These are phyloP conservation scores for Claviceps fusiformis DNA, from an alignment of 2,329 filamentous ascomycete species.

Conservation along the genomic window DNA sequence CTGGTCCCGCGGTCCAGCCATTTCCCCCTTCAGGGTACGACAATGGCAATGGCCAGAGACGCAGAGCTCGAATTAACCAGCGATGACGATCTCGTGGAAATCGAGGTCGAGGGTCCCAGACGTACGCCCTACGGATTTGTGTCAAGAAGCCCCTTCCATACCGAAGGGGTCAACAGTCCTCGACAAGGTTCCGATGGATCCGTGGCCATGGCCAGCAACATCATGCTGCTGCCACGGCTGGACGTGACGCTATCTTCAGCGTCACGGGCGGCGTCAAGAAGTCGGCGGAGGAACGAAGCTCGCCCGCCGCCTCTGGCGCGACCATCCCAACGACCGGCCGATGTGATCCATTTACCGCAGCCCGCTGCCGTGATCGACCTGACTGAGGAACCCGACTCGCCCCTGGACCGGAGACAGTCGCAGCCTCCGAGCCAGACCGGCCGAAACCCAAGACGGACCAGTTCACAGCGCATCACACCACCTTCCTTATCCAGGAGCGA, in stretches of 20 bases:
- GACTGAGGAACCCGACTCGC: constrained; percentile 36
- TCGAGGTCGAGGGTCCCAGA: constrained; percentile 12
- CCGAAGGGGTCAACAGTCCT: not conserved
- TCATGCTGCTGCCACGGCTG: not conserved
- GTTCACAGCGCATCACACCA: constrained; percentile 25
- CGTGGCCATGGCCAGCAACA: not conserved
- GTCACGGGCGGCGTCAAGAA: not conserved
- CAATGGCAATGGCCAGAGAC: constrained; percentile 7
- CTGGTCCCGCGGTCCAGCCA: not conserved
- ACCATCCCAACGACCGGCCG: not conserved
- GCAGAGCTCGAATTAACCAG: constrained; percentile 6
- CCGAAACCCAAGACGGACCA: constrained; percentile 28
- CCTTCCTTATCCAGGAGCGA: constrained; percentile 31
- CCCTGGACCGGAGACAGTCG: constrained; percentile 21
- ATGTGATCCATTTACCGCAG: constrained; percentile 3
- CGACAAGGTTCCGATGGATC: not conserved
- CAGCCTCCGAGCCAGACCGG: constrained; percentile 10
- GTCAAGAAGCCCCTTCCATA: not conserved
- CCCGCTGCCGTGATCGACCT: constrained; percentile 31
- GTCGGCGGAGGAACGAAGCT: not conserved
- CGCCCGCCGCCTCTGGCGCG: not conserved
- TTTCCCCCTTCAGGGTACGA: constrained; percentile 7
- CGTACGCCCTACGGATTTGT: not conserved
- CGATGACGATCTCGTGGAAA: constrained; percentile 23
- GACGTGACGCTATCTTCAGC: not conserved